Evolutionary conservation across 2,329 filamentous ascomycete genomes (phyloP).

Genomic region (Scedosporium aurantiacum): DNA sequence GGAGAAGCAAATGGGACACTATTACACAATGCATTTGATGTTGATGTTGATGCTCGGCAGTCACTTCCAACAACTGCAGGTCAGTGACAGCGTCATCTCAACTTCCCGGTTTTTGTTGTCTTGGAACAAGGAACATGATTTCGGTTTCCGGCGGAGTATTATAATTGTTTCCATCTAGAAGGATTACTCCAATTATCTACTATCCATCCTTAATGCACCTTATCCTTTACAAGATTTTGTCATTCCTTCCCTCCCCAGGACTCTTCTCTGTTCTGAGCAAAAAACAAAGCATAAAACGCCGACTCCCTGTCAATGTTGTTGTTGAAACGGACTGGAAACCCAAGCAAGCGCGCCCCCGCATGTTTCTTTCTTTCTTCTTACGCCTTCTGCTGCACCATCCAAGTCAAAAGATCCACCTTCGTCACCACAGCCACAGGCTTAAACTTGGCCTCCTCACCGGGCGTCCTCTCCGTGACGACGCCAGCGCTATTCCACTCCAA

Average conservation of each 20-base stretch:
- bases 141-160: too few relatives aligned
- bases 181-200: background rate
- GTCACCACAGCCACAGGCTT: conserved; percentile 88
- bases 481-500: conserved; percentile 98
- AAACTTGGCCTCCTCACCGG: conserved; percentile 32
- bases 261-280: background rate
- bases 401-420: conserved; percentile 90
- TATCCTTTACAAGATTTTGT: background rate
- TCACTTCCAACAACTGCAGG: too few relatives aligned
- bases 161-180: too few relatives aligned
- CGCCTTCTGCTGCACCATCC: conserved; percentile 61
- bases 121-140: too few relatives aligned
- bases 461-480: conserved; percentile 72
- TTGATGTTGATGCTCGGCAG: too few relatives aligned
- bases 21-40: too few relatives aligned
- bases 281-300: background rate
- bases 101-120: too few relatives aligned
- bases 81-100: too few relatives aligned
- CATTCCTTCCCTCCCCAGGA: background rate
- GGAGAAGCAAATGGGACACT: too few relatives aligned
- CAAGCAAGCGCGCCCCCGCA: background rate
- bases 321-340: background rate
- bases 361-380: conserved; percentile 2
- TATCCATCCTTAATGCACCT: too few relatives aligned
- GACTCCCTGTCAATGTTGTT: background rate